phyloP scores from a whole-genome alignment of 768 basidiomycete genomes.

The Hortiboletus campestris region DNA sequence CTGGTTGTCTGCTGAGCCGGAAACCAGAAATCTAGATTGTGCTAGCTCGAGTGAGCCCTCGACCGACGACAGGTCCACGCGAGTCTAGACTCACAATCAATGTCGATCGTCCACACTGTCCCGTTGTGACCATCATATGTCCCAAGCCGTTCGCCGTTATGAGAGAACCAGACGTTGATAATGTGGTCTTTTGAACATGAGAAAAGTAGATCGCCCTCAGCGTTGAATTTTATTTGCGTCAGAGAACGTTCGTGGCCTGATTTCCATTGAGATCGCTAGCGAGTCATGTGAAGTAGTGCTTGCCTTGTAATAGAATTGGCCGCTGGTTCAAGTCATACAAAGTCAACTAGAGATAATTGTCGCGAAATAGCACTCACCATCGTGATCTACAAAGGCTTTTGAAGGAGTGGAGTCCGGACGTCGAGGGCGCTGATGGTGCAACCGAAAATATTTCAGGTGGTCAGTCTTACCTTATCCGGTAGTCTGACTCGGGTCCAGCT shows the following conservation, averaged over 20 bases:
- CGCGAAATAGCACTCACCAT: constrained; percentile 13
- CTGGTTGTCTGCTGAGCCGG: constrained; percentile 92
- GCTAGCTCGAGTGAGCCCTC: constrained; percentile 41
- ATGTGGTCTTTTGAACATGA: constrained; percentile 93
- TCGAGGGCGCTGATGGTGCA: background rate
- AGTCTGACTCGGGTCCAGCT: background rate
- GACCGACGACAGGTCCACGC: background rate
- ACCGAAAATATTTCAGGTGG: constrained; percentile 17
- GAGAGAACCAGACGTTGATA: constrained; percentile 96
- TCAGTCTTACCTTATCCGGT: constrained; percentile 23
- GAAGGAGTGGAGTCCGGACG: too few species aligned
- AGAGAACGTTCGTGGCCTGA: constrained; percentile 94
- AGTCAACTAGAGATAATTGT: background rate
- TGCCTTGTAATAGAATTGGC: constrained; percentile 72
- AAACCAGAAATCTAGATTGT: constrained; percentile 80
- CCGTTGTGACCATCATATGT: constrained; percentile 98
- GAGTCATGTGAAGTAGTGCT: constrained; percentile 7
- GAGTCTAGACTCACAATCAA: constrained; percentile 71
- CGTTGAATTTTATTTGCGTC: constrained; percentile 97
- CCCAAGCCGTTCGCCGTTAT: constrained; percentile 95
- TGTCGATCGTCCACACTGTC: constrained; percentile 93
- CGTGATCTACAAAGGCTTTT: background rate
- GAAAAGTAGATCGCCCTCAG: constrained; percentile 94
- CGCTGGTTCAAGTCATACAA: constrained; percentile 40
- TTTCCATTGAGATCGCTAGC: constrained; percentile 16